These are phyloP conservation scores for Podaxis sp. DNA, from an alignment of 768 basidiomycete species.

Conservation along the genomic window DNA sequence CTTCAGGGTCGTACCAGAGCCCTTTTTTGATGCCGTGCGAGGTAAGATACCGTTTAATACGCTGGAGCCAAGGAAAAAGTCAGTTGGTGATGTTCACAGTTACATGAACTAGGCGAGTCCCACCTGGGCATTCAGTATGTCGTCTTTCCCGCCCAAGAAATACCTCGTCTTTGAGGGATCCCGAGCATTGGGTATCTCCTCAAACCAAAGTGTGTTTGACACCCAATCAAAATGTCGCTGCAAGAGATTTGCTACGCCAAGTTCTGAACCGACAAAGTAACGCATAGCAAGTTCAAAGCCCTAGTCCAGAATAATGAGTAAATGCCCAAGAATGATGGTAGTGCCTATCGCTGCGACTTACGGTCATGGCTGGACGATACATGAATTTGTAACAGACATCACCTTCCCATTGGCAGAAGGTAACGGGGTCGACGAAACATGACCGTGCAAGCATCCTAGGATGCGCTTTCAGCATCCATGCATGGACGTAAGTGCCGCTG, in stretches of 20 bases:
- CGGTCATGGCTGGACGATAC: constrained; percentile 67
- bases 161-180: constrained; percentile 69
- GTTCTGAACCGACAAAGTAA: constrained; percentile 86
- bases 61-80: constrained; percentile 35
- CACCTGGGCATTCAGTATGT: constrained; percentile 74
- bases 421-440: constrained; percentile 89
- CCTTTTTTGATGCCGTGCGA: constrained; percentile 74
- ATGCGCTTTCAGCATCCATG: constrained; percentile 84
- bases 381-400: constrained; percentile 93
- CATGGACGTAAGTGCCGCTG: constrained; percentile 81
- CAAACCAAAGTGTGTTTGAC: constrained; percentile 86
- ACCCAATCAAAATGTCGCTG: constrained; percentile 85
- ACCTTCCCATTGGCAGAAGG: constrained; percentile 94
- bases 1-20: constrained; percentile 61
- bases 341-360: constrained; percentile 30
- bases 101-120: constrained; percentile 17
- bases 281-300: constrained; percentile 78
- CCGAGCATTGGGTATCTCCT: constrained; percentile 81
- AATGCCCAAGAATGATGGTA: constrained; percentile 2
- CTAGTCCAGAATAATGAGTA: constrained; percentile 42
- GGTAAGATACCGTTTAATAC: constrained; percentile 70
- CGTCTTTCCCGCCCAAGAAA: constrained; percentile 81
- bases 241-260: constrained; percentile 85
- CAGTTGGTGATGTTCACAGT: background rate
- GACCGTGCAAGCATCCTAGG: constrained; percentile 70